Percentiles rank a stretch among this genome's conserved stretches.
phyloP scores from a whole-genome alignment of 495 filamentous ascomycete species.

The Hypoxylon subgilvum region DNA sequence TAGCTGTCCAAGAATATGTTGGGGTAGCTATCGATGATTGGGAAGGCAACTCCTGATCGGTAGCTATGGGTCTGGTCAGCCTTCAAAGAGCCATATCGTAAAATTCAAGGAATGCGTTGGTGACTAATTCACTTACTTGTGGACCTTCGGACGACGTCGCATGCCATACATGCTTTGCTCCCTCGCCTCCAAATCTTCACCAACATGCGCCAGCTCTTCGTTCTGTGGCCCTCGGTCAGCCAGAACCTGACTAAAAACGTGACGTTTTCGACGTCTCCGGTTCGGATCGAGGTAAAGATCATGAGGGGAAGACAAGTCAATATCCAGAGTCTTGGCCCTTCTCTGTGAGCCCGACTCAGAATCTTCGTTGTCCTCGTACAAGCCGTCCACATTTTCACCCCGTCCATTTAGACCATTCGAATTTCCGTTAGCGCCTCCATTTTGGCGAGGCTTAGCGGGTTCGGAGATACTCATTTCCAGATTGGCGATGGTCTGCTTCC shows the following conservation, averaged over 20 bases:
- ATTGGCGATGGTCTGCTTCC: slow-evolving; percentile 79
- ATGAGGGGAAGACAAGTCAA: slow-evolving; percentile 62
- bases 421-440: slow-evolving; percentile 33
- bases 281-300: slow-evolving; percentile 28
- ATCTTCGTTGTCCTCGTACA: slow-evolving; percentile 27
- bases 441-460: slow-evolving; percentile 12
- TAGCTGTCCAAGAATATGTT: slow-evolving; percentile 62
- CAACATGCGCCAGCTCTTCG: slow-evolving; percentile 38
- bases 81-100: slow-evolving; percentile 9
- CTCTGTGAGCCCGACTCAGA: slow-evolving; percentile 40
- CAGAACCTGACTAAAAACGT: slow-evolving; percentile 69
- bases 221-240: slow-evolving; percentile 46
- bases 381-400: slow-evolving; percentile 13
- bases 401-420: slow-evolving; percentile 24
- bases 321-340: slow-evolving; percentile 55
- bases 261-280: slow-evolving; percentile 46
- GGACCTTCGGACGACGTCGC: slow-evolving; percentile 58
- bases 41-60: slow-evolving; percentile 67
- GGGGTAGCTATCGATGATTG: slow-evolving; percentile 83
- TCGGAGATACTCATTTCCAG: slow-evolving; percentile 61
- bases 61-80: slow-evolving; percentile 40
- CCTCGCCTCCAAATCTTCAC: slow-evolving; percentile 38
- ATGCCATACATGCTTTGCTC: slow-evolving; percentile 43
- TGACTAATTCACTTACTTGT: slow-evolving; percentile 58
- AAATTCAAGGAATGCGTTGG: neutral